Base-by-base conservation (phyloP, 768 basidiomycete species). In the Rhizopogon vesiculosus region DNA sequence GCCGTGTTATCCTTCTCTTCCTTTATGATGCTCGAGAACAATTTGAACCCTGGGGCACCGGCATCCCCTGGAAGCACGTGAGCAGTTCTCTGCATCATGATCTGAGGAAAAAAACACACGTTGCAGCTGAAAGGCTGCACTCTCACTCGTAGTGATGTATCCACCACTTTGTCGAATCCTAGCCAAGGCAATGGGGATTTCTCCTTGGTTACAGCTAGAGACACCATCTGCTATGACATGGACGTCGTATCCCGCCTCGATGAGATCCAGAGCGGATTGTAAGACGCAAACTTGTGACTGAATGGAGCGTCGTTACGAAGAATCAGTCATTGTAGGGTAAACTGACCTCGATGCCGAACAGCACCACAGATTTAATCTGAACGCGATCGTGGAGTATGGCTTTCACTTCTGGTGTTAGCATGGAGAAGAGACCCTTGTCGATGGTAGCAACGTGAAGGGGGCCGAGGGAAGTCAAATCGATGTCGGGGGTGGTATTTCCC, bases 211-310 rank as follows among this genome's bases (percentile, higher is more conserved):
- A 61, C 82, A 86, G 31, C 87, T 89, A 2, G 90, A 92, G 15
- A 95, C 85, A 15, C 86, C 92, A 64, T 97, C 93, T 1, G 89
- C 91, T 22, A 93, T 72, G 40, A 94, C 78, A 66, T 89, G 82
- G 6, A 89, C 83, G 56, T 77, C 66, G 43, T 77, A 79, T 0
- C 75, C 75, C 0, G 31, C 60, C 43, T 74, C 64, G 3, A 88
- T 68, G 12, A 96, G 78, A 57, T 88, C 85, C 16, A 94, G 73
- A 0, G 86, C 78, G 0, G 92, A 90, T 69, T 96, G 93, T 6
- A 93, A 78, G 8, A 96, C 83, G 64, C 94, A 97, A 57, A 97
- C 84, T 62, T 96, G 94, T 15, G 89, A 82, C 93, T 94, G 60
- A 8, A 15, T 59, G n/a, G 19, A 22, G 1, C 22, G 57, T 54